Percentiles rank a stretch among this genome's conserved stretches.
Conservation (phyloP, 2,329 filamentous ascomycete genomes). For the Aureobasidium mangrovei region DNA sequence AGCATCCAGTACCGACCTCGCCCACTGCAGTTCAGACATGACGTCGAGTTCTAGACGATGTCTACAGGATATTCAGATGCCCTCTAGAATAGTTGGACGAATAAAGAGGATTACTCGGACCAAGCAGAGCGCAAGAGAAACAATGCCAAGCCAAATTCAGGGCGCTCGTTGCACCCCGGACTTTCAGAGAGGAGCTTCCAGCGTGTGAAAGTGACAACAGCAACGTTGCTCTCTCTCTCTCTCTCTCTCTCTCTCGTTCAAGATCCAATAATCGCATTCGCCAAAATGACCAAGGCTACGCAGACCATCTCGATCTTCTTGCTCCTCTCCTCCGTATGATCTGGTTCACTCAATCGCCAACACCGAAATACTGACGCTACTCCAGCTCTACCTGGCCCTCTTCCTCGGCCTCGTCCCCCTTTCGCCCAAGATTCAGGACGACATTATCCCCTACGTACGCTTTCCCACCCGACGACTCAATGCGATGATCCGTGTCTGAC, state of each 20-base stretch:
- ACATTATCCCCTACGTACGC: constrained; percentile 84
- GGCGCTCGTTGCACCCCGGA: constrained; percentile 10
- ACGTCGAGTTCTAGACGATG: not conserved
- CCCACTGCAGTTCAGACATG: constrained; percentile 4
- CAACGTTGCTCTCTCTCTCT: not conserved
- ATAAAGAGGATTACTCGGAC: not conserved
- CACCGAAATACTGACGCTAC: constrained; percentile 18
- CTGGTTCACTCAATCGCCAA: constrained; percentile 16
- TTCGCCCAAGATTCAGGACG: constrained; percentile 65
- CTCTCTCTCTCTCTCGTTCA: not conserved
- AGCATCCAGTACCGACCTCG: constrained; percentile 3
- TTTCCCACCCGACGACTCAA: constrained; percentile 11
- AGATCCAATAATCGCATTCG: not conserved
- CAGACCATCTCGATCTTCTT: constrained; percentile 85
- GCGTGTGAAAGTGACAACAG: not conserved
- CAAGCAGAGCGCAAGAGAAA: not conserved
- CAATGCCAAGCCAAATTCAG: constrained; percentile 8
- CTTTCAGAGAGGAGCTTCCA: not conserved
- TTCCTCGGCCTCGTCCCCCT: constrained; percentile 78
- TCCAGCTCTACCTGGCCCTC: constrained; percentile 77
- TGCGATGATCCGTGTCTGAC: constrained; percentile 2
- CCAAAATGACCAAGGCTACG: constrained; percentile 82
- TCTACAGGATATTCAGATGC: not conserved
- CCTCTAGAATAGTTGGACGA: not conserved
- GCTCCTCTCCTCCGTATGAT: constrained; percentile 73